Conservation (phyloP, 495 filamentous ascomycete genomes). For the Lophium mytilinum region DNA sequence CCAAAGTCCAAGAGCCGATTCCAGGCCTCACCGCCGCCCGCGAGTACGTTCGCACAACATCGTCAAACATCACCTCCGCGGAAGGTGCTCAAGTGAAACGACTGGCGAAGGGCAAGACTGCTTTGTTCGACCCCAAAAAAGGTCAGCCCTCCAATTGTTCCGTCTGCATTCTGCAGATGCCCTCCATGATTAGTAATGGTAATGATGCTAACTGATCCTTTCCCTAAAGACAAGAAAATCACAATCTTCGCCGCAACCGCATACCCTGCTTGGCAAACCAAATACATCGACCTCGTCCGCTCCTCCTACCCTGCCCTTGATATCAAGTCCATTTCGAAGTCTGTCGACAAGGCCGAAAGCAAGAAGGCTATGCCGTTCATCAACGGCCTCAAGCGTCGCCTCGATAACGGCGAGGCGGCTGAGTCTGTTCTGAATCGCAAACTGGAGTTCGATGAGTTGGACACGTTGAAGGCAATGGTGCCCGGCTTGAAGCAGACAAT, state of each 20-base stretch:
- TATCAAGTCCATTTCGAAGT: constrained; percentile 69
- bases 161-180: neutral
- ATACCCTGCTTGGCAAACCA: constrained; percentile 84
- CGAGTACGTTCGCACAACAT: constrained; percentile 68
- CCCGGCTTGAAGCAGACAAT: constrained; percentile 34
- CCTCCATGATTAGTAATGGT: too few species aligned
- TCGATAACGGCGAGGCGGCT: constrained; percentile 51
- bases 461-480: constrained; percentile 42
- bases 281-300: constrained; percentile 75
- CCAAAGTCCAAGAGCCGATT: constrained; percentile 55
- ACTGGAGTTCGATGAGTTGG: constrained; percentile 77
- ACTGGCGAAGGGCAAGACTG: constrained; percentile 79
- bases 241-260: constrained; percentile 71
- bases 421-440: constrained; percentile 69
- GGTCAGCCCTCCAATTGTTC: neutral
- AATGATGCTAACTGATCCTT: too few species aligned
- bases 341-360: constrained; percentile 74
- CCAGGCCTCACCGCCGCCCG: constrained; percentile 61
- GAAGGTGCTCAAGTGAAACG: constrained; percentile 74
- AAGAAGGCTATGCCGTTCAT: constrained; percentile 99
- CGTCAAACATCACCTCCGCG: constrained; percentile 74
- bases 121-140: constrained; percentile 76
- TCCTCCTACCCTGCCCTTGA: constrained; percentile 53
- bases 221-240: constrained; percentile 61
- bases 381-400: constrained; percentile 71